A percentile compares a stretch with the other conserved stretches of the same genome.
Evolutionary conservation across 192 early-diverging fungal genomes (phyloP).

Genomic region (Coemansia sp.): DNA sequence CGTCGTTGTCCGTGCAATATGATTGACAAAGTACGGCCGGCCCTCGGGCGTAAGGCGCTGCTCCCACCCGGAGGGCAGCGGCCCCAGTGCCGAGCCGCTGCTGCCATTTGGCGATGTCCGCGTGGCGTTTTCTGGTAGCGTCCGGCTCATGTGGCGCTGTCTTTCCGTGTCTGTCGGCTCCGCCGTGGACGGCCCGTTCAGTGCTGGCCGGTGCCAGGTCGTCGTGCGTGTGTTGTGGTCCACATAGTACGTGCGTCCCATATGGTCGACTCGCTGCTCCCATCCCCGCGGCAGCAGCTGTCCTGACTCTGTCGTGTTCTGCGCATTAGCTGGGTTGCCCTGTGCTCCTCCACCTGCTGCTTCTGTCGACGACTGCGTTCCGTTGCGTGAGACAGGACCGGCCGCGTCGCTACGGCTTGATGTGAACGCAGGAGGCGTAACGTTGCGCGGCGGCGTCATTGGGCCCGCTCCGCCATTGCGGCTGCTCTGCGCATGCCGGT

Average conservation of each 20-base stretch:
- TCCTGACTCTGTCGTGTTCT: slow-evolving; percentile 25
- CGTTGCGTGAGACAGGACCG: slow-evolving; percentile 16
- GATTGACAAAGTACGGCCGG: slow-evolving; percentile 87
- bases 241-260: slow-evolving; percentile 94
- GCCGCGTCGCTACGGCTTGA: slow-evolving; percentile 3
- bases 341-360: background rate
- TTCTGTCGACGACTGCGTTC: slow-evolving; percentile 7
- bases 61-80: slow-evolving; percentile 83
- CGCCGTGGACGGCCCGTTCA: slow-evolving; percentile 12
- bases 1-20: slow-evolving; percentile 84
- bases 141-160: slow-evolving; percentile 72
- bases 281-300: slow-evolving; percentile 65
- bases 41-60: slow-evolving; percentile 76
- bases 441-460: slow-evolving; percentile 23
- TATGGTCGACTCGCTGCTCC: slow-evolving; percentile 92
- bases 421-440: slow-evolving; percentile 4
- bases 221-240: slow-evolving; percentile 96
- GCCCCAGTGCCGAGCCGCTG: slow-evolving; percentile 54
- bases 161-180: slow-evolving; percentile 73
- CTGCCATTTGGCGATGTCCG: slow-evolving; percentile 7
- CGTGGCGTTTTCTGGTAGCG: slow-evolving; percentile 64
- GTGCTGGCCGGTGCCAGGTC: slow-evolving; percentile 74
- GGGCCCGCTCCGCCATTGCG: slow-evolving; percentile 19
- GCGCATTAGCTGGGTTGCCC: background rate
- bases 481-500: slow-evolving; percentile 24